phyloP scores from a whole-genome alignment of 2,329 filamentous ascomycete genomes.

The Neonectria magnoliae region DNA sequence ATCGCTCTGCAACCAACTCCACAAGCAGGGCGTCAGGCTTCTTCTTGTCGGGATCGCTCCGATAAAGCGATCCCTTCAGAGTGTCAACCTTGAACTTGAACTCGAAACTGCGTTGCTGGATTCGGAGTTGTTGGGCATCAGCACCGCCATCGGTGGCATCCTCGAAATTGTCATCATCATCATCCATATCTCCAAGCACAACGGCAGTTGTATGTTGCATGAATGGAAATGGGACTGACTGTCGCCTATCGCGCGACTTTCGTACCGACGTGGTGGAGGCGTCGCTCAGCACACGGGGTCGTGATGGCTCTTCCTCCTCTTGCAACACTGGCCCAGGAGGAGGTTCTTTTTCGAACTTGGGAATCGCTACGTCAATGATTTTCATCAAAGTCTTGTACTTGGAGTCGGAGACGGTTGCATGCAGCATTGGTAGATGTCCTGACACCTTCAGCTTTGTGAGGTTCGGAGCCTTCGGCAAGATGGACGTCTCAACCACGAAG shows the following conservation, averaged over 20 bases:
- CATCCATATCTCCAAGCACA: constrained; percentile 80
- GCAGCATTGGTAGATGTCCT: constrained; percentile 89
- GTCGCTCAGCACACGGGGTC: constrained; percentile 59
- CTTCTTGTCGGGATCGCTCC: constrained; percentile 80
- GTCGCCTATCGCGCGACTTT: constrained; percentile 61
- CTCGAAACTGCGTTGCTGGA: constrained; percentile 92
- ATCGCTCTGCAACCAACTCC: constrained; percentile 89
- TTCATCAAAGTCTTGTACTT: constrained; percentile 99
- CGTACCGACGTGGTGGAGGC: constrained; percentile 58
- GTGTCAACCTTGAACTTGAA: constrained; percentile 97
- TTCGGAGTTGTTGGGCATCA: constrained; percentile 68
- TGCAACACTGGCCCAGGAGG: constrained; percentile 41
- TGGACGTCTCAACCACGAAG: constrained; percentile 95
- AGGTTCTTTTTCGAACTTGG: constrained; percentile 71
- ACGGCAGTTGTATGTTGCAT: constrained; percentile 78
- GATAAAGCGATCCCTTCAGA: constrained; percentile 90
- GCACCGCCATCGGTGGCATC: constrained; percentile 70
- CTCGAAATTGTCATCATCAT: constrained; percentile 73
- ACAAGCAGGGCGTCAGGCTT: constrained; percentile 85
- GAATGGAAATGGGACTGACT: constrained; percentile 80
- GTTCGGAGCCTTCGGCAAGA: constrained; percentile 94
- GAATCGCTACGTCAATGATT: constrained; percentile 93
- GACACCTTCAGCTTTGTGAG: constrained; percentile 92
- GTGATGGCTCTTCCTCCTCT: constrained; percentile 38
- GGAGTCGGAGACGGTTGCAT: constrained; percentile 89